A percentile compares a stretch with the other conserved stretches of the same genome.
Conservation (phyloP, 805 yeast species). For the Pichia manshurica region DNA sequence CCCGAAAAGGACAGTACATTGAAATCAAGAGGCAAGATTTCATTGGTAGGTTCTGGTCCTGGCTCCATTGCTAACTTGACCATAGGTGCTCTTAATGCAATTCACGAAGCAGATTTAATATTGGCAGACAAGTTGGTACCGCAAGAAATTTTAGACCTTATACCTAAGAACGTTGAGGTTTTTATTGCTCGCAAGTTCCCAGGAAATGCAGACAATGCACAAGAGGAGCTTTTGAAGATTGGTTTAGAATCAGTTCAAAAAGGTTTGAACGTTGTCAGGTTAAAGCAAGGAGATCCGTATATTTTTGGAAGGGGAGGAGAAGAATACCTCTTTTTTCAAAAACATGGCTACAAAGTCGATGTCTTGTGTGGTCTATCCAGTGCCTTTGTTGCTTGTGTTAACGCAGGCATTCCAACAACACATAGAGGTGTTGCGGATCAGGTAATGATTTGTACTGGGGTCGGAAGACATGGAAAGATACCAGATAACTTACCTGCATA, state of each 20-base stretch:
- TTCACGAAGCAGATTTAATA: conserved; percentile 74
- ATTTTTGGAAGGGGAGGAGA: conserved; percentile 97
- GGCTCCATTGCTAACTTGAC: conserved; percentile 81
- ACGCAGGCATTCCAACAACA: conserved; percentile 81
- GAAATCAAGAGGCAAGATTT: conserved; percentile 47
- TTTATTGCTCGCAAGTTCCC: conserved; percentile 93
- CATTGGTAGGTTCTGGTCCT: conserved; percentile 93
- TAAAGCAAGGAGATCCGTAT: conserved; percentile 96
- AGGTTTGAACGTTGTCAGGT: conserved; percentile 77
- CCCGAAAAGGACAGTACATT: neutral
- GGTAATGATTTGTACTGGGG: conserved; percentile 88
- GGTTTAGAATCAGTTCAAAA: conserved; percentile 59
- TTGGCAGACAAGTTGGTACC: conserved; percentile 93
- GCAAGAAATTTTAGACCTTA: conserved; percentile 70
- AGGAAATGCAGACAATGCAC: conserved; percentile 94
- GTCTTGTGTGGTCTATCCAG: conserved; percentile 89
- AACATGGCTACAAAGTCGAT: conserved; percentile 61
- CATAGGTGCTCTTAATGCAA: conserved; percentile 76
- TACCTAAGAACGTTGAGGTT: conserved; percentile 69
- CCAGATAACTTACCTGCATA: conserved; percentile 70
- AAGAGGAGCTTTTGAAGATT: conserved; percentile 67
- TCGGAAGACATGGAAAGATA: conserved; percentile 80
- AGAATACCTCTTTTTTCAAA: conserved; percentile 64
- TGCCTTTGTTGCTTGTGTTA: conserved; percentile 81
- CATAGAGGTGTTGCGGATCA: conserved; percentile 91